Conservation (phyloP, 1,139 yeast species). For the Candida freyschussii region DNA sequence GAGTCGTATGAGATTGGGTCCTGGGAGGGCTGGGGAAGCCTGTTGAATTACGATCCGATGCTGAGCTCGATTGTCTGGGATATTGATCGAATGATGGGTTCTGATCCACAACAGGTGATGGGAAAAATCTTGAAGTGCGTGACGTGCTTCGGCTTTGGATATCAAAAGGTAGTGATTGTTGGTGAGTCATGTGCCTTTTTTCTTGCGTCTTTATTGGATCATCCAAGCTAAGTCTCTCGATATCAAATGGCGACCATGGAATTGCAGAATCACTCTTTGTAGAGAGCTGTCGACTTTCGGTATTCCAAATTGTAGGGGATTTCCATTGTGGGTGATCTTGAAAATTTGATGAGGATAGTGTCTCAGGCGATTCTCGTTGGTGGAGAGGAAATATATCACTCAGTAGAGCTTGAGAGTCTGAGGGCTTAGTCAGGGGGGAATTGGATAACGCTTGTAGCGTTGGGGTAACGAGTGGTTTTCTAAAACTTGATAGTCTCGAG, state of each 20-base stretch:
- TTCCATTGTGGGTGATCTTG: slow-evolving; percentile 11
- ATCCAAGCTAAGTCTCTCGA: slow-evolving; percentile 18
- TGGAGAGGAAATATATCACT: too few relatives aligned
- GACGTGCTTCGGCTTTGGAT: slow-evolving; percentile 19
- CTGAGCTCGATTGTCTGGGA: slow-evolving; percentile 8
- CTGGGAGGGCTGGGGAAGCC: too few relatives aligned
- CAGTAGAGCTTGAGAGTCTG: slow-evolving; percentile 13
- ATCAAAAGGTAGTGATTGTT: slow-evolving; percentile 1
- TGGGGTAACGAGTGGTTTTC: slow-evolving; percentile 16
- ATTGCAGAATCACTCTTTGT: slow-evolving; percentile 25
- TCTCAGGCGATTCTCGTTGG: too few relatives aligned
- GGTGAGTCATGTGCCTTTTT: not conserved
- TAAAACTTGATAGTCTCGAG: slow-evolving; percentile 24
- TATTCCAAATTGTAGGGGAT: slow-evolving; percentile 22
- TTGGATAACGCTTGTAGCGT: slow-evolving; percentile 16
- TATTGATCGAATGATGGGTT: slow-evolving; percentile 19
- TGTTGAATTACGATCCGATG: too few relatives aligned
- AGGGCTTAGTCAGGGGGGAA: slow-evolving; percentile 20
- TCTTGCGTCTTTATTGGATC: slow-evolving; percentile 11
- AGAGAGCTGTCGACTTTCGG: slow-evolving; percentile 22
- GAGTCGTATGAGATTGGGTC: too few relatives aligned
- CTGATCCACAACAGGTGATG: slow-evolving; percentile 31
- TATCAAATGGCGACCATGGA: slow-evolving; percentile 23
- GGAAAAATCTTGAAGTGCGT: slow-evolving; percentile 34
- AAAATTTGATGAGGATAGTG: slow-evolving; percentile 3